Evolutionary conservation across 495 filamentous ascomycete species (phyloP).

Genomic region (Trichoderma gamsii): DNA sequence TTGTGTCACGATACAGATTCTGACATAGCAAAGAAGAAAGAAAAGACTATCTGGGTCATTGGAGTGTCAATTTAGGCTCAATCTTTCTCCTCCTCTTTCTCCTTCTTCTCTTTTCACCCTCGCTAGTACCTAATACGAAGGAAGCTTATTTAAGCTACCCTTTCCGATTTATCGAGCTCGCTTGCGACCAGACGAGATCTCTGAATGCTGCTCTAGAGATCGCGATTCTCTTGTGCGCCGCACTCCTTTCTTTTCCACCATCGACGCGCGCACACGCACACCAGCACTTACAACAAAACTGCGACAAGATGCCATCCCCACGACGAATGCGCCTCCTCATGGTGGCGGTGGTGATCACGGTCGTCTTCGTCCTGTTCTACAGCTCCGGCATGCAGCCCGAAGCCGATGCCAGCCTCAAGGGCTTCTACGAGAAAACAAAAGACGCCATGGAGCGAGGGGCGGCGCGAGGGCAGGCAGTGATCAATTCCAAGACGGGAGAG

Average conservation of each 20-base stretch:
- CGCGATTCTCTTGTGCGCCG: neutral
- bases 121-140: neutral
- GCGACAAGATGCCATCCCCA: conserved; percentile 57
- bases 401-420: conserved; percentile 35
- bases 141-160: neutral
- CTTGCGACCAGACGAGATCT: neutral
- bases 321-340: conserved; percentile 58
- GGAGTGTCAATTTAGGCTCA: neutral
- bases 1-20: conserved; percentile 4
- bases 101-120: neutral
- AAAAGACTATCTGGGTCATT: neutral
- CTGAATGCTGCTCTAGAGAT: neutral
- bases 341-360: conserved; percentile 49
- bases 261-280: neutral
- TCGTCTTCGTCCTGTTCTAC: conserved; percentile 59
- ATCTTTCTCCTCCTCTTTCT: neutral
- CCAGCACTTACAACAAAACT: neutral
- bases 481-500: conserved; percentile 27
- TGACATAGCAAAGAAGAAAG: neutral
- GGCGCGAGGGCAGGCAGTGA: conserved; percentile 27
- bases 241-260: neutral
- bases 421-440: conserved; percentile 53
- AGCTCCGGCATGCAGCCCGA: conserved; percentile 37
- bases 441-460: conserved; percentile 39
- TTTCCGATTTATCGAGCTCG: neutral